These are phyloP conservation scores for Colletotrichum gigasporum DNA, from an alignment of 2,329 filamentous ascomycete genomes.

Conservation along the genomic window DNA sequence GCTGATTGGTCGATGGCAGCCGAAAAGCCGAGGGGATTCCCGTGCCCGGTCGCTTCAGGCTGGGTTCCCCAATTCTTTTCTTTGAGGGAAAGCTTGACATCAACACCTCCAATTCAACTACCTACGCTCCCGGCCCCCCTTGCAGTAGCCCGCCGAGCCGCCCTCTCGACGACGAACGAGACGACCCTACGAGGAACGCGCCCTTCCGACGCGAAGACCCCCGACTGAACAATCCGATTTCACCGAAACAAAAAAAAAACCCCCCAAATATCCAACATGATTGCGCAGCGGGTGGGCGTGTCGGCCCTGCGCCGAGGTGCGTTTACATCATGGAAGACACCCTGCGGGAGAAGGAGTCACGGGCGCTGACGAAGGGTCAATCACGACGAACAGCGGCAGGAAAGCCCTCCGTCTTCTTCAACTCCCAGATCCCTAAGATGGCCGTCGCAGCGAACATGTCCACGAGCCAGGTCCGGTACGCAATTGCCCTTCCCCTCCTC, in stretches of 20 bases:
- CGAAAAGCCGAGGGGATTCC: constrained; percentile 52
- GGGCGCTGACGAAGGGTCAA: constrained; percentile 22
- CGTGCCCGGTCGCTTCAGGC: constrained; percentile 11
- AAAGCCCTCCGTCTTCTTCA: constrained; percentile 56
- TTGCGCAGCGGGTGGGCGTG: constrained; percentile 65
- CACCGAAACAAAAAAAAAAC: not conserved
- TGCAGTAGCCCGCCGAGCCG: constrained; percentile 33
- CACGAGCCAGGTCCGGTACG: constrained; percentile 59
- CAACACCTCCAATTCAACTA: constrained; percentile 28
- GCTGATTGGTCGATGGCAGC: constrained; percentile 52
- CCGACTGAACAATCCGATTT: not conserved
- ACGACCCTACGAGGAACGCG: not conserved
- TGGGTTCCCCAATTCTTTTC: constrained; percentile 2
- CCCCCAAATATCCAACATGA: constrained; percentile 54
- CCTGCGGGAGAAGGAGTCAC: not conserved
- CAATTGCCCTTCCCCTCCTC: not conserved
- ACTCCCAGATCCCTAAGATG: constrained; percentile 57
- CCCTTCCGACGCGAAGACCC: not conserved
- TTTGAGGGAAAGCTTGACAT: constrained; percentile 30
- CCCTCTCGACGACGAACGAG: constrained; percentile 19
- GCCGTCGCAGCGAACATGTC: constrained; percentile 52
- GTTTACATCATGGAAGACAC: constrained; percentile 35
- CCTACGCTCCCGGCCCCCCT: constrained; percentile 4
- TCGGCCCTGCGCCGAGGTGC: constrained; percentile 68
- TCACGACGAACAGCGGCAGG: constrained; percentile 45